Evolutionary conservation across 1,284 basidiomycete genomes (phyloP), one percentile per base, ranked within the genome.

Genomic region (Ustilago shanxiensis): DNA sequence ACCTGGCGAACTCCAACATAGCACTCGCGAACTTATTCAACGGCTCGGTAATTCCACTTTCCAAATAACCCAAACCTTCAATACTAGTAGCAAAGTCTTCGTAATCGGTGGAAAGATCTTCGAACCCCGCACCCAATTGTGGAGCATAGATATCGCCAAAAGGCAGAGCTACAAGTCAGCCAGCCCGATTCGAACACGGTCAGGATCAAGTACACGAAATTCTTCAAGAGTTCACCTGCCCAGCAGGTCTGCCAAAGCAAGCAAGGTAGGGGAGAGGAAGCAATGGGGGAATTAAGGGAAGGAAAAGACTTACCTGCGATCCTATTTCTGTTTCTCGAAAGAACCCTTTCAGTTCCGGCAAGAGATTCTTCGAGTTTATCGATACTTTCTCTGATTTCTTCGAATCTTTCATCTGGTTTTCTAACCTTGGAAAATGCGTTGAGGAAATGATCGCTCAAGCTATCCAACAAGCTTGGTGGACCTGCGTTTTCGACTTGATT

Each of bases 11-110:
- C 86, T 98, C 95, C 45, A 97, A 89, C 72, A 98, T 89, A 5
- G 95, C 95, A 81, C 95, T 94, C 26, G 95, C 98, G 81, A 98
- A 97, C 81, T 96, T 92, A 85, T 97, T 96, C 71, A 99, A 88
- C 1, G 94, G 95, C 79, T 98, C 95, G 31, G 96, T 98, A 79
- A 99, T 98, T 39, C 96, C 96, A 71, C 93, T 95, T 87, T 99
- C 96, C 74, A 99, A 90, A 88, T 97, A 97, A 65, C 95, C 97
- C 66, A 99, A 90, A 56, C 95, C 95, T 87, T 99, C 95, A 67
- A 98, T 93, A 53, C 94, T 92, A 66, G 95, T 93, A 28, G 96
- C 95, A 79, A 98, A 89, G 86, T 98, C 96, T 85, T 97, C 94
- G 87, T 98, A 99, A 89, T 99, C 97, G 66, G 91, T 91, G 61